Evolutionary conservation across 257 asterid genomes (phyloP).

Genomic region (Nicotiana attenuata): DNA sequence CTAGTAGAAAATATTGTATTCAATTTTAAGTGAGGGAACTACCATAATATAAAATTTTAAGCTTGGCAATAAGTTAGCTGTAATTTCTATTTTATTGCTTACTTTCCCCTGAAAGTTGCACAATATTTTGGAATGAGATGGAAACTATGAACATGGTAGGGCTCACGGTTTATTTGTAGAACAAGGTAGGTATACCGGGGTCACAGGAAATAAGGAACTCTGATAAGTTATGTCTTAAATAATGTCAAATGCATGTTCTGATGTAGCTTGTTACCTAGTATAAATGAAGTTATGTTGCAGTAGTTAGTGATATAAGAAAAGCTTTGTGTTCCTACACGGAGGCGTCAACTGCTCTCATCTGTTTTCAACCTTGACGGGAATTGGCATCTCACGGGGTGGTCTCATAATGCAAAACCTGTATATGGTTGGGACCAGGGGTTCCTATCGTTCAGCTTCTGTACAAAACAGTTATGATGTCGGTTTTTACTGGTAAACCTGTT

Average conservation of each 20-base stretch:
- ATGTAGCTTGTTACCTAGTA: background rate
- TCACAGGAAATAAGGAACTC: background rate
- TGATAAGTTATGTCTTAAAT: background rate
- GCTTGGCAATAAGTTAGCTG: background rate
- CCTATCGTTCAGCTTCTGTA: background rate
- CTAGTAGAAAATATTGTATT: background rate
- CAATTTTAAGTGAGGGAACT: background rate
- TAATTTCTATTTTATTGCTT: background rate
- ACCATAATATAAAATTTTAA: background rate
- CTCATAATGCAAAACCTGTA: background rate
- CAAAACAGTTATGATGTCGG: background rate
- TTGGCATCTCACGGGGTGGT: background rate
- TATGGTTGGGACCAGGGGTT: background rate
- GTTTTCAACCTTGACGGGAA: background rate
- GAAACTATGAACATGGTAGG: background rate
- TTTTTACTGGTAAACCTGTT: background rate
- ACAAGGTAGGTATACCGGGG: background rate
- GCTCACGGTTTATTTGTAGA: background rate
- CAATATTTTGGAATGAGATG: background rate
- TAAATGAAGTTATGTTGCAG: background rate
- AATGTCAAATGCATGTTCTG: background rate
- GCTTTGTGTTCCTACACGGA: background rate
- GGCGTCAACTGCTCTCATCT: background rate
- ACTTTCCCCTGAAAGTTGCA: background rate
- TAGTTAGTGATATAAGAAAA: background rate